A percentile compares a stretch with the other conserved stretches of the same genome.
phyloP scores from a whole-genome alignment of 371 early-diverging fungal species.

The Mortierella sp. region DNA sequence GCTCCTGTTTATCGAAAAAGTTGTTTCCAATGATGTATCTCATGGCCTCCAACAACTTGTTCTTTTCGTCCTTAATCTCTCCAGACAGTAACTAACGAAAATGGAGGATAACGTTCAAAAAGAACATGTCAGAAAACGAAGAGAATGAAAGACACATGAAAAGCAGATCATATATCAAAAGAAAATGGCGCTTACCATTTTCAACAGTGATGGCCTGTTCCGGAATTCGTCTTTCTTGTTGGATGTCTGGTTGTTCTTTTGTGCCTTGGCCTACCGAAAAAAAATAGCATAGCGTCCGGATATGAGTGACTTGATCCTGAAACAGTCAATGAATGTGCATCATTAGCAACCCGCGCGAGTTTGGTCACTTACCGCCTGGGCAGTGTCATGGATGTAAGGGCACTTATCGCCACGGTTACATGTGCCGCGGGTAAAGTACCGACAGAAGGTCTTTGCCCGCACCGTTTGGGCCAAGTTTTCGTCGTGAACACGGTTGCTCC shows the following conservation, averaged over 20 bases:
- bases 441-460: slow-evolving; percentile 53
- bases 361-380: slow-evolving; percentile 30
- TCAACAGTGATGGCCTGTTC: slow-evolving; percentile 61
- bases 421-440: slow-evolving; percentile 62
- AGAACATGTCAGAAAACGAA: background rate
- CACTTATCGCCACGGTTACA: slow-evolving; percentile 66
- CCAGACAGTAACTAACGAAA: slow-evolving; percentile 59
- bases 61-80: slow-evolving; percentile 70
- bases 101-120: background rate
- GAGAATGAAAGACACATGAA: background rate
- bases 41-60: slow-evolving; percentile 72
- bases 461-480: slow-evolving; percentile 41
- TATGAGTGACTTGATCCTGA: background rate
- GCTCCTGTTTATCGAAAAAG: slow-evolving; percentile 60
- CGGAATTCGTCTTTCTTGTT: slow-evolving; percentile 38
- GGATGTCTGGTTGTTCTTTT: slow-evolving; percentile 29
- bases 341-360: background rate
- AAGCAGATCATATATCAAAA: background rate
- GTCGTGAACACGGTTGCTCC: slow-evolving; percentile 34
- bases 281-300: background rate
- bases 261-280: slow-evolving; percentile 27
- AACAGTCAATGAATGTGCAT: background rate
- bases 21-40: slow-evolving; percentile 90
- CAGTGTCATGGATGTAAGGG: slow-evolving; percentile 63
- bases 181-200: slow-evolving; percentile 53